A percentile compares a stretch with the other conserved stretches of the same genome.
Evolutionary conservation across 2,329 filamentous ascomycete genomes (phyloP).

Genomic region (Cladosporium sp.): DNA sequence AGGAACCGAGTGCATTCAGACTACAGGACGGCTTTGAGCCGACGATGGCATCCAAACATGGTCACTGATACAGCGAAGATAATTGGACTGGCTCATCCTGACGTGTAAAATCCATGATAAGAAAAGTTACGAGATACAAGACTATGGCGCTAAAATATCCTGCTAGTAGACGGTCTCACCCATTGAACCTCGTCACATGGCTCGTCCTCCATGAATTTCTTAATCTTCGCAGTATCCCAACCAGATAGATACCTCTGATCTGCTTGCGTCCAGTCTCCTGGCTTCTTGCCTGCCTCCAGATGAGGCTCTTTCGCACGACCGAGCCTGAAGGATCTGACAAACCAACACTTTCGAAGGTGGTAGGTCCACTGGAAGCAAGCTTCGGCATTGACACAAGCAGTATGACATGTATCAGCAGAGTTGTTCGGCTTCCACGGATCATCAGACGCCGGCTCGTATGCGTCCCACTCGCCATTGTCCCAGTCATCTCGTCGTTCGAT

Average conservation of each 20-base stretch:
- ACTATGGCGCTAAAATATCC: not conserved
- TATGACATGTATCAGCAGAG: constrained; percentile 23
- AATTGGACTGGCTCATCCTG: too few species aligned
- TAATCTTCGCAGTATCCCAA: not conserved
- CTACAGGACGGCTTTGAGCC: too few species aligned
- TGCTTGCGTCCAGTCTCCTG: constrained; percentile 24
- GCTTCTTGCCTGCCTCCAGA: constrained; percentile 20
- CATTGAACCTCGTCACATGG: not conserved
- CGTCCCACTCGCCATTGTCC: constrained; percentile 33
- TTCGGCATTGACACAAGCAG: constrained; percentile 41
- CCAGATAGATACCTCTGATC: constrained; percentile 17
- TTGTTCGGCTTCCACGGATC: too few species aligned
- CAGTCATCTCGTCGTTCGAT: constrained; percentile 25
- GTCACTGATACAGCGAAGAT: too few species aligned
- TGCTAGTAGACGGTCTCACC: not conserved
- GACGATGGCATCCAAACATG: too few species aligned
- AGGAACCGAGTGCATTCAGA: too few species aligned
- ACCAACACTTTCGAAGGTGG: constrained; percentile 19
- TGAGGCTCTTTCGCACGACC: constrained; percentile 33
- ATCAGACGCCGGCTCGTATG: not conserved
- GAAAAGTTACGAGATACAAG: too few species aligned
- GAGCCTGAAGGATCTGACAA: constrained; percentile 34
- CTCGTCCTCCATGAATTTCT: not conserved
- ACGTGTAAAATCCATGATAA: too few species aligned
- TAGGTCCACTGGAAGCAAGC: constrained; percentile 36